These are phyloP conservation scores for Aspergillus latus DNA, from an alignment of 2,329 filamentous ascomycete genomes.

Conservation along the genomic window DNA sequence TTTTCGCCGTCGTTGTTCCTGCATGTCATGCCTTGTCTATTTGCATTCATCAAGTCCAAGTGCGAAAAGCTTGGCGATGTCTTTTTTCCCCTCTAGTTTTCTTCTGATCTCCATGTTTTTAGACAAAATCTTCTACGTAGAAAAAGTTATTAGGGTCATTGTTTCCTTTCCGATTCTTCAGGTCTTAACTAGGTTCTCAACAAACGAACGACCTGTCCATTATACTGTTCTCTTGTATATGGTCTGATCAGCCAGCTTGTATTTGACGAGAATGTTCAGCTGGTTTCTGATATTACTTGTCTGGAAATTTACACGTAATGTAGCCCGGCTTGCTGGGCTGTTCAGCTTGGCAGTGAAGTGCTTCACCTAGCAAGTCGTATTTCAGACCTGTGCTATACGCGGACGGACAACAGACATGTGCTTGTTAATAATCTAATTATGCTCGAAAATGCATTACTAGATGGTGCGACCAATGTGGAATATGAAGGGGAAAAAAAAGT, in stretches of 20 bases:
- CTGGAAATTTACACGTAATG: too few relatives aligned
- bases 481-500: not conserved
- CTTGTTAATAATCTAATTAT: too few relatives aligned
- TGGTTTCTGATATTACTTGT: too few relatives aligned
- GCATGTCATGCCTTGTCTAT: not conserved
- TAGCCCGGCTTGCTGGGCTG: too few relatives aligned
- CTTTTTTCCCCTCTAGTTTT: not conserved
- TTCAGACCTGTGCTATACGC: too few relatives aligned
- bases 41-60: too few relatives aligned
- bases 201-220: too few relatives aligned
- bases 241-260: too few relatives aligned
- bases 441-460: not conserved
- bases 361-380: too few relatives aligned
- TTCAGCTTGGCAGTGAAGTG: too few relatives aligned
- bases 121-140: not conserved
- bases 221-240: not conserved
- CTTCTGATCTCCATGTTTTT: not conserved
- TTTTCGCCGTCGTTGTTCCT: not conserved
- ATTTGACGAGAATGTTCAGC: too few relatives aligned
- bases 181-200: not conserved
- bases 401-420: too few relatives aligned
- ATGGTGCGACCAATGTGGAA: not conserved
- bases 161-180: not conserved
- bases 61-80: not conserved
- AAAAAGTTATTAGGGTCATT: not conserved